phyloP scores from a whole-genome alignment of 2,329 filamentous ascomycete genomes.

The Kalmusia sp. region DNA sequence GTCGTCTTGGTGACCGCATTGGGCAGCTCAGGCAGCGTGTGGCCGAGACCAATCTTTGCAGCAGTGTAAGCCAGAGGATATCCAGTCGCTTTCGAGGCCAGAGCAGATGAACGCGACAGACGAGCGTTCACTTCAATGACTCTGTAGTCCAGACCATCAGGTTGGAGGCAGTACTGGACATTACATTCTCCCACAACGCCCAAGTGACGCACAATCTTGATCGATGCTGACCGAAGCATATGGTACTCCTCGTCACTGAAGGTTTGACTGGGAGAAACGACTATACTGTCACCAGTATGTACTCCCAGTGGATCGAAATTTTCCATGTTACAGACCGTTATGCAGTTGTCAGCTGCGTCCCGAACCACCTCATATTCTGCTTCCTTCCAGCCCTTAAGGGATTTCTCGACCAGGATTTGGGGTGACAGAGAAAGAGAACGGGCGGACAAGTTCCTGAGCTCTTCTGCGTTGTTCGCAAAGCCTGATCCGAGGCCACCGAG shows the following conservation, averaged over 20 bases:
- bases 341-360: constrained; percentile 97
- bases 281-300: constrained; percentile 98
- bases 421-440: constrained; percentile 91
- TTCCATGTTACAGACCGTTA: constrained; percentile 98
- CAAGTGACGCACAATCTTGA: constrained; percentile 97
- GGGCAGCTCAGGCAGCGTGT: constrained; percentile 92
- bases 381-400: constrained; percentile 99
- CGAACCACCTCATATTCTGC: constrained; percentile 98
- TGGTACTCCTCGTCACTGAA: constrained; percentile 98
- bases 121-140: constrained; percentile 99
- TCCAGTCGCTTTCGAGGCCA: constrained; percentile 97
- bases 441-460: constrained; percentile 91
- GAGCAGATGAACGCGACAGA: constrained; percentile 93
- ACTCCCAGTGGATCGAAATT: constrained; percentile 98
- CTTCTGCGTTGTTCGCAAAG: constrained; percentile 92
- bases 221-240: constrained; percentile 96
- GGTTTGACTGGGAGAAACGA: constrained; percentile 95
- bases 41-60: constrained; percentile 96
- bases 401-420: constrained; percentile 98
- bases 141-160: constrained; percentile 95
- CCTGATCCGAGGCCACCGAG: constrained; percentile 95
- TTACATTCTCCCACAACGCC: constrained; percentile 99
- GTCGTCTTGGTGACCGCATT: constrained; percentile 99
- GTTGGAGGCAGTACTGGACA: constrained; percentile 95
- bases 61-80: constrained; percentile 97